Evolutionary conservation across 768 basidiomycete genomes (phyloP), one percentile per base, ranked within the genome.

Genomic region (Boletellus ananas): DNA sequence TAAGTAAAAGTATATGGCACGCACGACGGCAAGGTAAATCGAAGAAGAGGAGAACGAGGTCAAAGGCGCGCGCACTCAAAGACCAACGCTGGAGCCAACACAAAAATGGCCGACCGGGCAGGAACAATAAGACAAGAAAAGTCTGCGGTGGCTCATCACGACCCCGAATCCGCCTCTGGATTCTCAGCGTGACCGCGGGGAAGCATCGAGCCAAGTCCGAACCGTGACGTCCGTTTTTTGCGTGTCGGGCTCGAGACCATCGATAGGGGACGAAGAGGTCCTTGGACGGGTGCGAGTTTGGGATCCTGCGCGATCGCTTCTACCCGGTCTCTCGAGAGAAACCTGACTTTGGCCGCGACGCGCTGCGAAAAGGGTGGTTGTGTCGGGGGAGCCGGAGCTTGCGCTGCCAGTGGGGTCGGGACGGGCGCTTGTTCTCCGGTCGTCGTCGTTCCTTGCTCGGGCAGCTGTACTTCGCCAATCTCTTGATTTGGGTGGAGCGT

Each of bases 211-310:
- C 62, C 57, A 7, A 61, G 55, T 25, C 62, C 62, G 33, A 65
- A 64, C 14, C 64, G 49, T 13, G 54, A 51, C 45, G 41, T 27
- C 48, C 57, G 55, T 43, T 52, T 50, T 49, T 42, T 48, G 39
- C 35, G 55, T 8, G 62, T 27, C 23, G 54, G 62, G 46, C 55
- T 52, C 0, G 51, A 47, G 18, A 54, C 31, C 52, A 52, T 66
- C 18, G 66, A 66, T 7, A 68, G 33, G 13, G 67, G 67, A 4
- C 65, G 65, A 16, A 67, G 60, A 16, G 67, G 65, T 10, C 51
- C 67, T 14, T 65, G 65, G 14, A 69, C 65, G 25, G 65, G 65
- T 3, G 65, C 63, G 31, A 67, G 65, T 50, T 69, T 67, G 13
- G 65, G 67, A 34, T 67, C 63, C n/a, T 54, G 47, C 4, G 51